A percentile compares a stretch with the other conserved stretches of the same genome.
Evolutionary conservation across 1,284 basidiomycete species (phyloP).

Genomic region (Ustanciosporium gigantosporum): DNA sequence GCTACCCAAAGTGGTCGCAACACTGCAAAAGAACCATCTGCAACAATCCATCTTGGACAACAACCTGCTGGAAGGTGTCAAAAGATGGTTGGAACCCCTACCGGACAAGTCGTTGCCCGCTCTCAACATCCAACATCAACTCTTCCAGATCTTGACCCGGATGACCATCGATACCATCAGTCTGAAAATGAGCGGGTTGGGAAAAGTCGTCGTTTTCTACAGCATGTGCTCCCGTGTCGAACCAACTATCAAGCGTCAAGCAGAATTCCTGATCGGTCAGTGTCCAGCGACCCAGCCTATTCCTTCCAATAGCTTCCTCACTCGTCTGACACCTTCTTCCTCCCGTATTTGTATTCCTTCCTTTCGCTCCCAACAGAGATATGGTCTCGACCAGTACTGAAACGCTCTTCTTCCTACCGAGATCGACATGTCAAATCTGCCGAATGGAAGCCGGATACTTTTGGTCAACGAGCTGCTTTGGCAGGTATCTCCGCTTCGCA

Average conservation of each 20-base stretch:
- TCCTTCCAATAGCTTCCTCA: not conserved
- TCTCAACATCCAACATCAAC: slow-evolving; percentile 90
- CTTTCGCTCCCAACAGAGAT: slow-evolving; percentile 32
- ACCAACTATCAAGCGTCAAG: slow-evolving; percentile 76
- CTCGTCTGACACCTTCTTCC: not conserved
- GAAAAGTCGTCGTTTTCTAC: slow-evolving; percentile 93
- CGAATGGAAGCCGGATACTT: slow-evolving; percentile 43
- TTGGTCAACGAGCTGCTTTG: slow-evolving; percentile 15
- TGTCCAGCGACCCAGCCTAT: not conserved
- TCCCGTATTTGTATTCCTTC: no score
- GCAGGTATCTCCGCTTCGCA: not conserved
- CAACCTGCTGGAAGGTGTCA: slow-evolving; percentile 87
- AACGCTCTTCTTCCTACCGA: slow-evolving; percentile 55
- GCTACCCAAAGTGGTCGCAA: slow-evolving; percentile 85
- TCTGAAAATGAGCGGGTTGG: slow-evolving; percentile 87
- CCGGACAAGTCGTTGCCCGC: slow-evolving; percentile 89
- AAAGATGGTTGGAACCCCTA: slow-evolving; percentile 90
- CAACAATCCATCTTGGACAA: slow-evolving; percentile 93
- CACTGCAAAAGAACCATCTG: slow-evolving; percentile 87
- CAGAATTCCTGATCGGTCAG: slow-evolving; percentile 79
- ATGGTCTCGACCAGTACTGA: slow-evolving; percentile 59
- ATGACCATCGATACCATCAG: slow-evolving; percentile 91
- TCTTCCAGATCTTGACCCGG: slow-evolving; percentile 75
- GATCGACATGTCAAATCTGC: slow-evolving; percentile 50
- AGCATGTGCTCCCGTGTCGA: slow-evolving; percentile 84